Conservation (phyloP, 768 basidiomycete species). For the Collybiopsis luxurians region DNA sequence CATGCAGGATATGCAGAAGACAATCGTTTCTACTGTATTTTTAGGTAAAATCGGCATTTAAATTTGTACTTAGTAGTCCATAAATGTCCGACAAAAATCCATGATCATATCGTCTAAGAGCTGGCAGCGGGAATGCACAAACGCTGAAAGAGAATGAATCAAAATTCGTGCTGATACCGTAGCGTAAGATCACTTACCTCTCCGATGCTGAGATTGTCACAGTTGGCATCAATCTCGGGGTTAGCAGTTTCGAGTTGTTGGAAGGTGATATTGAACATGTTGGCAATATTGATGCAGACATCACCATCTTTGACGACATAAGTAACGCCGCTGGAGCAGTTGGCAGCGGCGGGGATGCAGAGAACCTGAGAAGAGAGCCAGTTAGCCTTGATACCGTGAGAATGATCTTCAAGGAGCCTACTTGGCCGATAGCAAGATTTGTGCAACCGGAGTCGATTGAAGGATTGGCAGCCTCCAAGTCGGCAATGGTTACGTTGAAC, state of each 20-base stretch:
- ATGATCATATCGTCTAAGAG: not conserved
- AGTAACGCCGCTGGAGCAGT: not conserved
- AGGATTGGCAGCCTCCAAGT: conserved; percentile 4
- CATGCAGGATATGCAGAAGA: too few species aligned
- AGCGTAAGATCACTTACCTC: not conserved
- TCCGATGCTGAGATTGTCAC: conserved; percentile 3
- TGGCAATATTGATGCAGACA: conserved; percentile 1
- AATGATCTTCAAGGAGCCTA: not conserved
- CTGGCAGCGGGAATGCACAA: not conserved
- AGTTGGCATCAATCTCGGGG: conserved; percentile 3
- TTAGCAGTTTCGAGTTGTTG: not conserved
- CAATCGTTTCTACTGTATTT: too few species aligned
- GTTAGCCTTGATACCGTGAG: not conserved
- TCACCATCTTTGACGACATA: conserved; percentile 3
- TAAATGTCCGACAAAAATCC: too few species aligned
- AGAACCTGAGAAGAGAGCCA: not conserved
- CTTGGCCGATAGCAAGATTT: not conserved
- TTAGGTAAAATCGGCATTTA: too few species aligned
- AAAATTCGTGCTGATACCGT: not conserved
- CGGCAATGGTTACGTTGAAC: conserved; percentile 2
- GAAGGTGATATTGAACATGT: conserved; percentile 2
- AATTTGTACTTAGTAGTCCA: too few species aligned
- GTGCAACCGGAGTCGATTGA: not conserved
- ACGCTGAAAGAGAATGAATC: not conserved
- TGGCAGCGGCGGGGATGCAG: conserved; percentile 1